Conservation (phyloP, 2,329 filamentous ascomycete genomes). For the Coleophoma eucalyptorum region DNA sequence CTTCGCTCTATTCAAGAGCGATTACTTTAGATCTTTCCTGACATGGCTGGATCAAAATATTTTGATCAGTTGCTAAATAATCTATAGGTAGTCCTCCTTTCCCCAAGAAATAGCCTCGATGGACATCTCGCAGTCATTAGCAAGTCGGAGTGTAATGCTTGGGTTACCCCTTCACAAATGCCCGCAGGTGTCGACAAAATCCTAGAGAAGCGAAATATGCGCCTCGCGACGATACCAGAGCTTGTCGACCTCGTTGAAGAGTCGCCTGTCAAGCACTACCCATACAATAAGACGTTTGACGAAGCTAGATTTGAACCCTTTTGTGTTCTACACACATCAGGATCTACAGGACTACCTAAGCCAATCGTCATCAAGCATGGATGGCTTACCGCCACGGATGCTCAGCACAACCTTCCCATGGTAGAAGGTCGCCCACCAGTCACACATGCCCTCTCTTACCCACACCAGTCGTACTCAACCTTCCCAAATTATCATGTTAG, state of each 20-base stretch:
- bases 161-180: slow-evolving; percentile 4
- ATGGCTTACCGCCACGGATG: slow-evolving; percentile 31
- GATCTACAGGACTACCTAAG: slow-evolving; percentile 38
- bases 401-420: slow-evolving; percentile 4
- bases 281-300: slow-evolving; percentile 29
- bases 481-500: slow-evolving; percentile 1
- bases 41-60: not conserved
- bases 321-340: slow-evolving; percentile 37
- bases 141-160: slow-evolving; percentile 23
- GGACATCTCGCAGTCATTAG: slow-evolving; percentile 29
- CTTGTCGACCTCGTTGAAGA: slow-evolving; percentile 25
- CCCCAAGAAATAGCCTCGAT: slow-evolving; percentile 29
- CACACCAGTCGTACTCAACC: not conserved
- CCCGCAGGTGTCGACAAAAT: slow-evolving; percentile 12
- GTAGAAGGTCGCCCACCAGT: not conserved
- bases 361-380: slow-evolving; percentile 32
- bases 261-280: slow-evolving; percentile 13
- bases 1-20: no score
- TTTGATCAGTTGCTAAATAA: not conserved
- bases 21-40: not conserved
- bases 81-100: slow-evolving; percentile 28
- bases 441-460: not conserved
- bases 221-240: slow-evolving; percentile 14
- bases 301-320: slow-evolving; percentile 30
- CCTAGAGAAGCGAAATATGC: slow-evolving; percentile 9